phyloP scores from a whole-genome alignment of 805 yeast genomes.

The Pichia sporocuriosa region DNA sequence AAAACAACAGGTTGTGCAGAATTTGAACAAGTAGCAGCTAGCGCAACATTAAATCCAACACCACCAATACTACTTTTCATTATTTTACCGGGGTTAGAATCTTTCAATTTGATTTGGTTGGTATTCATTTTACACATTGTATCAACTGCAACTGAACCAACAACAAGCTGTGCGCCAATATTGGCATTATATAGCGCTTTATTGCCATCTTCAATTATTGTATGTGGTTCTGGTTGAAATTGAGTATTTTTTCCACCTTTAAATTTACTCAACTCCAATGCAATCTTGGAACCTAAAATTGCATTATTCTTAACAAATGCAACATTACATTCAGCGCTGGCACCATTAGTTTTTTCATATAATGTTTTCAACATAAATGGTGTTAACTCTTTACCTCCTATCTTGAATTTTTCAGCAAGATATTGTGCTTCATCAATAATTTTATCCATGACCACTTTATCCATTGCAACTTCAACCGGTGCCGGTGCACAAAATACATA shows the following conservation, averaged over 20 bases:
- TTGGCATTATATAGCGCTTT: constrained; percentile 20
- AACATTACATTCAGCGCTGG: constrained; percentile 62
- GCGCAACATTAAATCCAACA: constrained; percentile 72
- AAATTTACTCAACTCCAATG: constrained; percentile 40
- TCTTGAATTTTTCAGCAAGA: constrained; percentile 46
- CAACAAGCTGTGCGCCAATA: no score
- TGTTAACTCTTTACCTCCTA: constrained; percentile 69
- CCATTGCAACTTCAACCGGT: constrained; percentile 55
- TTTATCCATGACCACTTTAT: constrained; percentile 41
- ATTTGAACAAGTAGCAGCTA: constrained; percentile 36
- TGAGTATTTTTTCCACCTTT: constrained; percentile 19
- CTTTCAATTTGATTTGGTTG: constrained; percentile 32
- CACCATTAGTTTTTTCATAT: constrained; percentile 62
- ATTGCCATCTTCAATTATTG: not conserved
- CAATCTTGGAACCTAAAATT: constrained; percentile 57
- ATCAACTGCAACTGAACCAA: constrained; percentile 78
- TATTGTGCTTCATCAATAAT: constrained; percentile 53
- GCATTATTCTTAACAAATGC: constrained; percentile 78
- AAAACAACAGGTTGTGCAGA: constrained; percentile 32
- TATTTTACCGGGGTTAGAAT: constrained; percentile 65
- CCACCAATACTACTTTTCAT: constrained; percentile 64
- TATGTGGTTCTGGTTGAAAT: not conserved
- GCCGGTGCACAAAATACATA: constrained; percentile 79
- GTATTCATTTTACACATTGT: constrained; percentile 44
- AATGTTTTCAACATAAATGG: constrained; percentile 68